Conservation (phyloP, 2,329 filamentous ascomycete species). For the Epicoccum sorghinum region DNA sequence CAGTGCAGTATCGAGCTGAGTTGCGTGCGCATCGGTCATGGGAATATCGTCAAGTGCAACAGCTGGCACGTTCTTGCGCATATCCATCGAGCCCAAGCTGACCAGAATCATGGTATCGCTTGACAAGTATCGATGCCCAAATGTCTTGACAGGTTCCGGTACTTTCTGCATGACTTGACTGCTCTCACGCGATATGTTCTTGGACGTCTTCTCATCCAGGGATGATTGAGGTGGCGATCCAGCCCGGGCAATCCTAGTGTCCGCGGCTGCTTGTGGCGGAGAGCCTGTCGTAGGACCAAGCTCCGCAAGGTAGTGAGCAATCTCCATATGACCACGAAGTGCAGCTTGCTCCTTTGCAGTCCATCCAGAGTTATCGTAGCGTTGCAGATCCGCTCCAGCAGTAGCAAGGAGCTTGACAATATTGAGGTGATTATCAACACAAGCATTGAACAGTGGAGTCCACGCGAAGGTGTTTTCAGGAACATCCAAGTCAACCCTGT, state of each 20-base stretch:
- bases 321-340: constrained; percentile 82
- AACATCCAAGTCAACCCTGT: constrained; percentile 78
- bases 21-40: constrained; percentile 84
- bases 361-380: constrained; percentile 87
- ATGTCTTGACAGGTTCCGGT: constrained; percentile 86
- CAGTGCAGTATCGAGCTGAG: constrained; percentile 90
- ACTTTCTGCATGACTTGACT: constrained; percentile 52
- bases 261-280: constrained; percentile 34
- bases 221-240: constrained; percentile 64
- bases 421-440: constrained; percentile 81
- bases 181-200: constrained; percentile 47
- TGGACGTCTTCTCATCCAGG: constrained; percentile 54
- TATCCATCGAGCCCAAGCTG: constrained; percentile 93
- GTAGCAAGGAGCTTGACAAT: constrained; percentile 79
- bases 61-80: constrained; percentile 77
- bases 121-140: constrained; percentile 92
- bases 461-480: constrained; percentile 85
- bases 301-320: constrained; percentile 72
- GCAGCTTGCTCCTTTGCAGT: constrained; percentile 92
- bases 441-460: constrained; percentile 93
- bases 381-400: constrained; percentile 76
- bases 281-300: constrained; percentile 53
- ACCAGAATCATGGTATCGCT: constrained; percentile 89
- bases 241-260: constrained; percentile 38
- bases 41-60: constrained; percentile 90